Base-by-base conservation (phyloP, 2,329 filamentous ascomycete species). In the Monilinia fructigena region DNA sequence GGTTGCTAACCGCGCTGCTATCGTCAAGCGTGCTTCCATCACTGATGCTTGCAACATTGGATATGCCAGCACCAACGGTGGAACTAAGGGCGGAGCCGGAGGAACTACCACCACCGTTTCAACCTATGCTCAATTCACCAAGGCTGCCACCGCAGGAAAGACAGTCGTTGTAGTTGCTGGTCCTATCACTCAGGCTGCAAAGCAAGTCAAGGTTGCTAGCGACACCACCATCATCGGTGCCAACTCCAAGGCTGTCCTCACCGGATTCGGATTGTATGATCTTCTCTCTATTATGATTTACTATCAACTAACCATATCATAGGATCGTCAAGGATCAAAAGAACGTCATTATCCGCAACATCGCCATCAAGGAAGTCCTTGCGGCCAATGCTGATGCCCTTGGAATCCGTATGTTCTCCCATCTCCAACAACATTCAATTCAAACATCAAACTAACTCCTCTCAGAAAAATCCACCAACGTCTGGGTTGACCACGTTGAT, bases 321-420 rank as follows among this genome's bases (percentile, higher is more conserved):
- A 64, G 62, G 10, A 53, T 64, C 62, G 38, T 64, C 18, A 58
- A 50, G n/a, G 53, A 76, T 12, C 35, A 75, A 28, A 79, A 72
- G 66, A 86, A 87, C 69, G 83, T 86, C 63, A 85, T 87, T 65
- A 73, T 87, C 62, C 82, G 82, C 53, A 86, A 87, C 77, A 73
- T 87, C 47, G 82, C 81, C 70, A 80, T 85, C 68, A 74, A 78
- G 69, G 81, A 83, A 66, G 80, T 85, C 2, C 77, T 79, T 10
- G 75, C 77, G 7, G 77, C 78, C 40, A 70, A 72, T 55, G 82
- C 82, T 55, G 85, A 87, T 74, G 82, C 52, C 23, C 78, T 87
- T 63, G 79, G 80, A 3, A 78, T 85, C 5, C 79, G 85, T 68
- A 72, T 73, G 3, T 77, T 26, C 1, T 48, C 79, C 2, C 4